These are phyloP conservation scores for Panaeolus cyanescens DNA, from an alignment of 768 basidiomycete genomes.

Conservation along the genomic window DNA sequence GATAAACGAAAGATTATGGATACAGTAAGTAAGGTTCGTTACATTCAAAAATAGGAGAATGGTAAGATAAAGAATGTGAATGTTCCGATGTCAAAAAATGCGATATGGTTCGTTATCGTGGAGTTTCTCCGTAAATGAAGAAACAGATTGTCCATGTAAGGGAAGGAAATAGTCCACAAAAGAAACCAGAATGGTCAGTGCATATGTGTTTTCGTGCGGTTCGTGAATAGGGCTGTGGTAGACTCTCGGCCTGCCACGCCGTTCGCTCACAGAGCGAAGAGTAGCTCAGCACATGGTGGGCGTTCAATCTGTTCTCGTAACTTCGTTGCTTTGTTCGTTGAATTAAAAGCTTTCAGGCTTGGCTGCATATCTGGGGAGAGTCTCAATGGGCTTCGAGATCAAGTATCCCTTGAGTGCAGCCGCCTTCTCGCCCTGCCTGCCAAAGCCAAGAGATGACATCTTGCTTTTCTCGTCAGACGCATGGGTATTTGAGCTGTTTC, in stretches of 20 bases:
- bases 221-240: background rate
- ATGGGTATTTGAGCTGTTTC: slow-evolving; percentile 4
- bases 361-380: slow-evolving; percentile 22
- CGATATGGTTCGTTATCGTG: background rate
- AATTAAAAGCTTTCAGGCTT: slow-evolving; percentile 35
- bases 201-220: background rate
- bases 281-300: background rate
- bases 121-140: background rate
- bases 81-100: background rate
- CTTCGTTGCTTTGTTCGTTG: background rate
- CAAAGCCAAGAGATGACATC: slow-evolving; percentile 60
- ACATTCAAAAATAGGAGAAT: background rate
- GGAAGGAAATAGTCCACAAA: background rate
- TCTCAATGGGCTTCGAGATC: slow-evolving; percentile 30
- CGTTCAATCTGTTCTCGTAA: background rate
- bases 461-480: slow-evolving; percentile 12
- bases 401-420: slow-evolving; percentile 64
- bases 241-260: background rate
- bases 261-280: background rate
- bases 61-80: background rate
- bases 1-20: background rate
- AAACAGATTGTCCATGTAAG: background rate
- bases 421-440: slow-evolving; percentile 77
- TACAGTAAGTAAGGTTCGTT: background rate
- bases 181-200: background rate